Conservation (phyloP, 768 basidiomycete genomes). For the Asterophora lycoperdoides region DNA sequence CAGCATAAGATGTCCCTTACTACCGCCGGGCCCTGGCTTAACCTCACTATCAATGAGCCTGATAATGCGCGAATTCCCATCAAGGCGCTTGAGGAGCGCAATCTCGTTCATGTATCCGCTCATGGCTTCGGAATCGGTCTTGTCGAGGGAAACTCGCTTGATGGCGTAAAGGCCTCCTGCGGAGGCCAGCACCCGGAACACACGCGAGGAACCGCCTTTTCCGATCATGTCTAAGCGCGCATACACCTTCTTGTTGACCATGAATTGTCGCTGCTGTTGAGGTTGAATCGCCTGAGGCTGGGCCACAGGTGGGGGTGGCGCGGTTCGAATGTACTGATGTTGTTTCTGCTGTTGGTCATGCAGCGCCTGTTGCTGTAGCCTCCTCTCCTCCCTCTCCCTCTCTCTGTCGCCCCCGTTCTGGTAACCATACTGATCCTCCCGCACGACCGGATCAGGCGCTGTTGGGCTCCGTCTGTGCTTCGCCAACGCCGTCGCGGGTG, state of each 20-base stretch:
- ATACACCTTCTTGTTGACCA: conserved; percentile 81
- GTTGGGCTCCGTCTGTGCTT: conserved; percentile 70
- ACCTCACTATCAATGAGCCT: conserved; percentile 88
- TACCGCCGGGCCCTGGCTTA: conserved; percentile 63
- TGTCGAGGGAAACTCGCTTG: conserved; percentile 88
- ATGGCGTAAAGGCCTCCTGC: conserved; percentile 80
- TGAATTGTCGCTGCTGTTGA: conserved; percentile 35
- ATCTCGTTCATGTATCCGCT: conserved; percentile 97
- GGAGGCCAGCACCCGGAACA: conserved; percentile 83
- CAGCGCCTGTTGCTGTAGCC: conserved; percentile 24
- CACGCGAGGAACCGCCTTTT: conserved; percentile 92
- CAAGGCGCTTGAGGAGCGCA: conserved; percentile 85
- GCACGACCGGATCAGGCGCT: conserved; percentile 42
- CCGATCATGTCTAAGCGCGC: conserved; percentile 86
- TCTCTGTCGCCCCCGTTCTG: conserved; percentile 35
- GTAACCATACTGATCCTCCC: conserved; percentile 25
- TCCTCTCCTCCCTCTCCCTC: conserved; percentile 31
- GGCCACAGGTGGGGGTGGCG: conserved; percentile 33
- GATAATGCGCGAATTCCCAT: conserved; percentile 91
- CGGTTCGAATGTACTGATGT: conserved; percentile 25
- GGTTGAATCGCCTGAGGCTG: conserved; percentile 24
- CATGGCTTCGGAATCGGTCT: conserved; percentile 85
- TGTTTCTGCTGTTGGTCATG: conserved; percentile 22
- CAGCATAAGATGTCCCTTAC: conserved; percentile 72
- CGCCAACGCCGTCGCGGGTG: conserved; percentile 25